phyloP scores from a whole-genome alignment of 176 grass and related monocot species.

The Rhynchospora pubera region DNA sequence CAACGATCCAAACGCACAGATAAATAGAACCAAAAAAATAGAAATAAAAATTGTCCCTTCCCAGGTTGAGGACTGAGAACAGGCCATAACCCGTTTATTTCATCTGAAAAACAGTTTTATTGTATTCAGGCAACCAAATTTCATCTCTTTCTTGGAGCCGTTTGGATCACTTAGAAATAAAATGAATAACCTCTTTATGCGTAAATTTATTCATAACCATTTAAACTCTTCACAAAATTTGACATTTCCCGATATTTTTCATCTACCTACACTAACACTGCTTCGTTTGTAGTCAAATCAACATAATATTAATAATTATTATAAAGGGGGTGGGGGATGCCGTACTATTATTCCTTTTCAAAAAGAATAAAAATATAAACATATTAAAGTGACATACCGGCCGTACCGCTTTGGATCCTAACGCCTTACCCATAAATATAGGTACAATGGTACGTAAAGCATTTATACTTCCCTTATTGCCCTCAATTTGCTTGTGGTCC shows the following conservation, averaged over 20 bases:
- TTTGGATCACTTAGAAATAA: too few species aligned
- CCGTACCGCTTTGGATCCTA: background rate
- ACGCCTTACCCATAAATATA: background rate
- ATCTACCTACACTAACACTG: background rate
- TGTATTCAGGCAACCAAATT: too few species aligned
- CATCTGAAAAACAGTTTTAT: too few species aligned
- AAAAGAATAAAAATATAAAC: background rate
- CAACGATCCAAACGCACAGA: too few species aligned
- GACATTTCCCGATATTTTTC: too few species aligned
- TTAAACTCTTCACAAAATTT: too few species aligned
- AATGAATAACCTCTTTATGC: too few species aligned
- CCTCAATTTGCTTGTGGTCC: too few species aligned
- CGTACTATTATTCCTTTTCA: background rate
- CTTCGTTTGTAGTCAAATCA: background rate
- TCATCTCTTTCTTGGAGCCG: too few species aligned
- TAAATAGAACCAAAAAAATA: background rate
- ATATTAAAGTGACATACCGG: background rate
- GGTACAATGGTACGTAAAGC: background rate
- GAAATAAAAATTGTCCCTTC: background rate
- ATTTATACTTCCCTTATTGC: too few species aligned
- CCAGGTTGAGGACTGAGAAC: background rate
- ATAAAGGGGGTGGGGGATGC: background rate
- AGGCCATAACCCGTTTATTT: too few species aligned
- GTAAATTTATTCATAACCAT: too few species aligned
- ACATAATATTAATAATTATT: background rate